A percentile compares a stretch with the other conserved stretches of the same genome.
phyloP scores from a whole-genome alignment of 1,284 basidiomycete genomes.

The Gymnopus androsaceus region DNA sequence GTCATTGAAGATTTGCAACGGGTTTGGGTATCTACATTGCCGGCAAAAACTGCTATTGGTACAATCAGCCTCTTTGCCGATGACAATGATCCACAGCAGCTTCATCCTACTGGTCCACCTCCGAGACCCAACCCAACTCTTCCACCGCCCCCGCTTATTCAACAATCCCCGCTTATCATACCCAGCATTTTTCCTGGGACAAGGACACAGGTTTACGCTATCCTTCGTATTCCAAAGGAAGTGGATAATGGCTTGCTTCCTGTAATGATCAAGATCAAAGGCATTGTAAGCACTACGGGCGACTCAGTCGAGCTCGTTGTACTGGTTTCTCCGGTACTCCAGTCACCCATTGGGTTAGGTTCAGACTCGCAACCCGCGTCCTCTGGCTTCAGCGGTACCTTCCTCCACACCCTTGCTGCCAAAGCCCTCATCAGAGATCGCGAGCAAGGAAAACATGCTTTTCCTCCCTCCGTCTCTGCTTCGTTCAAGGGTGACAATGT shows the following conservation, averaged over 20 bases:
- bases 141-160: neutral
- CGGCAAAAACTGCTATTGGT: no score
- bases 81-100: no score
- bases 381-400: no score
- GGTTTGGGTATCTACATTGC: no score
- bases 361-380: neutral
- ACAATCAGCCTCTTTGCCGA: no score
- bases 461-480: constrained; percentile 2
- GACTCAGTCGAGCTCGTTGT: constrained; percentile 2
- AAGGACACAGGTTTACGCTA: neutral
- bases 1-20: no score
- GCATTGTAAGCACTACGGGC: neutral
- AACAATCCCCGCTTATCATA: neutral
- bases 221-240: constrained; percentile 1
- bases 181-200: neutral
- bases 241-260: neutral
- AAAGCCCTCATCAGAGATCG: constrained; percentile 3
- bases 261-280: neutral
- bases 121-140: neutral
- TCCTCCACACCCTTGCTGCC: constrained; percentile 1
- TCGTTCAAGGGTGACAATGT: neutral
- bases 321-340: neutral
- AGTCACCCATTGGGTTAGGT: neutral
- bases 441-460: neutral
- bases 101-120: neutral